phyloP scores from a whole-genome alignment of 768 basidiomycete genomes.

The Pleurotus ostreatus region DNA sequence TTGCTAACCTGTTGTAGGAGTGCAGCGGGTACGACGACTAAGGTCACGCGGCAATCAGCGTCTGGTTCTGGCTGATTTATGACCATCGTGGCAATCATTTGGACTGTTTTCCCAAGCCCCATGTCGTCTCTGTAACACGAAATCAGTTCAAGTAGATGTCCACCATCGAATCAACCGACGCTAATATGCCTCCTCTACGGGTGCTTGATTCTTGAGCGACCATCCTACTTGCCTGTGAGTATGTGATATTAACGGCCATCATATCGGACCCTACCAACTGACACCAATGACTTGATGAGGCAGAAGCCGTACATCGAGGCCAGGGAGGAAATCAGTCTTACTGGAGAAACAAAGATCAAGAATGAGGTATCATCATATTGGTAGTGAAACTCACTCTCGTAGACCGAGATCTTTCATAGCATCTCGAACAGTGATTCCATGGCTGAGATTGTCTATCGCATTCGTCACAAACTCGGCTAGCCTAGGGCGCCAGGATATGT shows the following conservation, averaged over 20 bases:
- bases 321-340: slow-evolving; percentile 55
- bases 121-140: slow-evolving; percentile 52
- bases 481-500: slow-evolving; percentile 25
- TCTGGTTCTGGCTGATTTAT: slow-evolving; percentile 51
- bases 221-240: slow-evolving; percentile 45
- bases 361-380: not conserved
- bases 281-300: slow-evolving; percentile 79
- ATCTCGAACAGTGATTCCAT: slow-evolving; percentile 46
- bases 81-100: slow-evolving; percentile 78
- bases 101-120: slow-evolving; percentile 73
- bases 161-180: slow-evolving; percentile 26
- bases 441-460: slow-evolving; percentile 53
- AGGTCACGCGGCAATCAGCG: slow-evolving; percentile 48
- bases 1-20: slow-evolving; percentile 58
- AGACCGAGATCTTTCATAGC: slow-evolving; percentile 53
- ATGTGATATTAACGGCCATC: not conserved
- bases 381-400: slow-evolving; percentile 32
- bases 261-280: slow-evolving; percentile 43
- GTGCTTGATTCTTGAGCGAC: slow-evolving; percentile 50
- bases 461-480: slow-evolving; percentile 60
- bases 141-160: no score
- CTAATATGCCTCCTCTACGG: slow-evolving; percentile 62
- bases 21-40: slow-evolving; percentile 75
- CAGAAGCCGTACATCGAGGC: slow-evolving; percentile 65
- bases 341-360: slow-evolving; percentile 20